A percentile compares a stretch with the other conserved stretches of the same genome.
phyloP scores from a whole-genome alignment of 352 stramenopile species.

The Phytophthora citricola region DNA sequence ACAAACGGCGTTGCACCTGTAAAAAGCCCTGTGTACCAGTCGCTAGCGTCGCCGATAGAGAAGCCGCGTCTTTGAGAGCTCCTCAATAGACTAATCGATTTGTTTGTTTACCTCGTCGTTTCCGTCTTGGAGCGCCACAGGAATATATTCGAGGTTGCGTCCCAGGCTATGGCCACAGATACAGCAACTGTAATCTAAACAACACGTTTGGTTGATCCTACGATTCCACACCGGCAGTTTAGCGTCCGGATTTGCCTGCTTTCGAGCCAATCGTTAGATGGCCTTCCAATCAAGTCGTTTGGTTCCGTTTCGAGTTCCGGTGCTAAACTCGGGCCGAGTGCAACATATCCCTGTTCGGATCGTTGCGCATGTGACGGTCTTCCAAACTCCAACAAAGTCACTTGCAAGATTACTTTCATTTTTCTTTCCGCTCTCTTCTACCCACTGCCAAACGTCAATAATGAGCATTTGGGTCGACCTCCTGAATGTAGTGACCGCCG shows the following conservation, averaged over 20 bases:
- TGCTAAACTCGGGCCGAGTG: constrained; percentile 7
- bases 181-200: constrained; percentile 14
- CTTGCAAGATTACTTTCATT: constrained; percentile 5
- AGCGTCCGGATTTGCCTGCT: not conserved
- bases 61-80: not conserved
- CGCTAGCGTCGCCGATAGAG: constrained; percentile 1
- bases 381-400: not conserved
- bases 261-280: not conserved
- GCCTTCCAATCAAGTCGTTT: constrained; percentile 25
- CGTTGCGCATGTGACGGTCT: constrained; percentile 13
- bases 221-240: constrained; percentile 2
- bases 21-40: constrained; percentile 30
- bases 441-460: not conserved
- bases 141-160: too few species aligned
- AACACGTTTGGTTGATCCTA: constrained; percentile 28
- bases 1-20: not conserved
- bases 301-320: constrained; percentile 12
- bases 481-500: constrained; percentile 23
- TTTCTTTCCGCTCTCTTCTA: constrained; percentile 1
- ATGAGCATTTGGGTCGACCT: constrained; percentile 31
- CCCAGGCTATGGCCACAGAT: too few species aligned
- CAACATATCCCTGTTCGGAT: not conserved
- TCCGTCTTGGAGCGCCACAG: too few species aligned
- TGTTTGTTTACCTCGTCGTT: too few species aligned
- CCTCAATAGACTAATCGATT: not conserved